Conservation (phyloP, 23 red algal species). For the Gracilaria vermiculophylla region DNA sequence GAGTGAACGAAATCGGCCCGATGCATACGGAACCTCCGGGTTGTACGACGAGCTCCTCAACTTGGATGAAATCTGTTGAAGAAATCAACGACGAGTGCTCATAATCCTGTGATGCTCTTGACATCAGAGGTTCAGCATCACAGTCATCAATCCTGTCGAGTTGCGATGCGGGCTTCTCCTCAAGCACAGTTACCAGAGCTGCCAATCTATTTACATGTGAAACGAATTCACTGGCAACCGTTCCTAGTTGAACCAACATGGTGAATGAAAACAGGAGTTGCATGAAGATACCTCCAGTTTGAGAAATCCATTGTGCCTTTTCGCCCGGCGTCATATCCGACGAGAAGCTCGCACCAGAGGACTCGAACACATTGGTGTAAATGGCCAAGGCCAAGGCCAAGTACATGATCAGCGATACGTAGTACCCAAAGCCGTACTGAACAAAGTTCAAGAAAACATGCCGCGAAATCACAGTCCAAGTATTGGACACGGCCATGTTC, state of each 20-base stretch:
- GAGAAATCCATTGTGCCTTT: conserved; percentile 81
- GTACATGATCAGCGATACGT: conserved; percentile 71
- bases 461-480: conserved; percentile 49
- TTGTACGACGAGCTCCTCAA: conserved; percentile 21
- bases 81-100: background rate
- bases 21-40: background rate
- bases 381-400: conserved; percentile 46
- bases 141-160: background rate
- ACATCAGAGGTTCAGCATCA: conserved; percentile 6
- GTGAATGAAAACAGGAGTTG: conserved; percentile 84
- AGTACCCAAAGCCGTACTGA: conserved; percentile 81
- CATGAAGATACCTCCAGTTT: conserved; percentile 83
- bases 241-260: conserved; percentile 66
- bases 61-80: background rate
- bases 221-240: conserved; percentile 56
- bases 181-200: conserved; percentile 20
- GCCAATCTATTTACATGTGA: conserved; percentile 49
- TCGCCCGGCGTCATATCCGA: conserved; percentile 47
- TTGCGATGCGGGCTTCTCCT: background rate
- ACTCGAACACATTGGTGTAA: conserved; percentile 46
- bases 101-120: background rate
- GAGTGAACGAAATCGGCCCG: conserved; percentile 57
- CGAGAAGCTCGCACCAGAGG: background rate
- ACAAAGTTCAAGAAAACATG: conserved; percentile 72
- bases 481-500: conserved; percentile 24